Percentiles rank a stretch among this genome's conserved stretches.
Evolutionary conservation across 257 asterid genomes (phyloP).

Genomic region (Plantago major): DNA sequence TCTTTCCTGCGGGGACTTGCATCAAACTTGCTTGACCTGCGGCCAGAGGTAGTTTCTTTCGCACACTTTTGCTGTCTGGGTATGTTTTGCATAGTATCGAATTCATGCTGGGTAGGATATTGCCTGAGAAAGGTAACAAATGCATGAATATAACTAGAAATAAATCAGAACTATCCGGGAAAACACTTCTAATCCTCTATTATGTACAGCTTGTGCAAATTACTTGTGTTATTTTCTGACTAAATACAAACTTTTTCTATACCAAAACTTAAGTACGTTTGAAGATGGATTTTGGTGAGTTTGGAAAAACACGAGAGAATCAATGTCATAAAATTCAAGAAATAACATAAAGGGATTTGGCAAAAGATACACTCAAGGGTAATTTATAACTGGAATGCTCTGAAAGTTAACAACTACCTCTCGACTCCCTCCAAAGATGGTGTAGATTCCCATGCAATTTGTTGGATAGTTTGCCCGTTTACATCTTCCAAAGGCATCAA

Average conservation of each 20-base stretch:
- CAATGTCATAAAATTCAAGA: neutral
- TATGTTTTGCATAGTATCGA: conserved; percentile 25
- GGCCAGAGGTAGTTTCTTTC: conserved; percentile 24
- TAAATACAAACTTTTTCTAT: neutral
- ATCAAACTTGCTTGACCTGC: conserved; percentile 27
- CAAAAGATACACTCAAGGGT: neutral
- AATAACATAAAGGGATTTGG: neutral
- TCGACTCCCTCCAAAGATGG: conserved; percentile 55
- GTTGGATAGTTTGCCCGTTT: conserved; percentile 80
- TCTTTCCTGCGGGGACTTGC: conserved; percentile 33
- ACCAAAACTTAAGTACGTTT: neutral
- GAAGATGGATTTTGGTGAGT: neutral
- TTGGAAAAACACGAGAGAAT: neutral
- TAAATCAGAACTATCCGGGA: conserved; percentile 6
- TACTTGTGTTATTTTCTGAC: too few species aligned
- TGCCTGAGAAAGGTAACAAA: conserved; percentile 42
- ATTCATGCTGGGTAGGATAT: conserved; percentile 34
- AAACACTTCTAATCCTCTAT: neutral
- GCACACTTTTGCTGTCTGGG: conserved; percentile 25
- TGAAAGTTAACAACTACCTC: conserved; percentile 45
- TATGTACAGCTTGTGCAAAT: neutral
- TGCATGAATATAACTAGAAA: conserved; percentile 7
- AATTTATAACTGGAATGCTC: neutral
- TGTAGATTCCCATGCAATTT: conserved; percentile 71
- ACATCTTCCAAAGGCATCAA: conserved; percentile 91